Percentiles rank a stretch among this genome's conserved stretches.
Evolutionary conservation across 805 yeast genomes (phyloP).

Genomic region (Wickerhamiella cacticola): DNA sequence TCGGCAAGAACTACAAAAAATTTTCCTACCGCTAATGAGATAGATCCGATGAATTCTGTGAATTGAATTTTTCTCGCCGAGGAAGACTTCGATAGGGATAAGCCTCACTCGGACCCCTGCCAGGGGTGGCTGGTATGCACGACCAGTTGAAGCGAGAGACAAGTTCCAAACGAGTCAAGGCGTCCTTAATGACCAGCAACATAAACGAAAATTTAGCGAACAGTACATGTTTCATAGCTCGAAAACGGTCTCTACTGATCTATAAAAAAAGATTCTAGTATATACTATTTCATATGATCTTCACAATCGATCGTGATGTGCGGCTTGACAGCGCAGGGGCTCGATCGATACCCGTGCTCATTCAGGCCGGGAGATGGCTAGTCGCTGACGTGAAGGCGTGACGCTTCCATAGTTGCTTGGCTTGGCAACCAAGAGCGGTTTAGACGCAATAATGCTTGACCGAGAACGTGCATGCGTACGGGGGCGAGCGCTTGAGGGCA

Average conservation of each 20-base stretch:
- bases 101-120: too few species aligned
- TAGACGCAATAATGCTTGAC: conserved; percentile 7
- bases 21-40: too few species aligned
- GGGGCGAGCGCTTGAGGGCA: background rate
- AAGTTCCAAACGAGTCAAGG: background rate
- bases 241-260: too few species aligned
- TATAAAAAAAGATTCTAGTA: too few species aligned
- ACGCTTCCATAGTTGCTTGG: conserved; percentile 5
- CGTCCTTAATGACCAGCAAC: background rate
- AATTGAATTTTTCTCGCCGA: too few species aligned
- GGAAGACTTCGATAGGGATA: too few species aligned
- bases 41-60: too few species aligned
- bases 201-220: background rate
- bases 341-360: background rate
- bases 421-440: conserved; percentile 4
- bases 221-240: background rate
- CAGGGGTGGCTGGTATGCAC: background rate
- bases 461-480: conserved; percentile 6
- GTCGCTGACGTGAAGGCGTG: conserved; percentile 2
- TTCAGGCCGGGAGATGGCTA: background rate
- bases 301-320: too few species aligned
- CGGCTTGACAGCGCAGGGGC: too few species aligned
- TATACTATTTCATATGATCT: too few species aligned
- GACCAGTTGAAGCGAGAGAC: background rate
- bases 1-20: background rate